A percentile compares a stretch with the other conserved stretches of the same genome.
Conservation (phyloP, 78 protist genomes). For the Dictyostelium purpureum region DNA sequence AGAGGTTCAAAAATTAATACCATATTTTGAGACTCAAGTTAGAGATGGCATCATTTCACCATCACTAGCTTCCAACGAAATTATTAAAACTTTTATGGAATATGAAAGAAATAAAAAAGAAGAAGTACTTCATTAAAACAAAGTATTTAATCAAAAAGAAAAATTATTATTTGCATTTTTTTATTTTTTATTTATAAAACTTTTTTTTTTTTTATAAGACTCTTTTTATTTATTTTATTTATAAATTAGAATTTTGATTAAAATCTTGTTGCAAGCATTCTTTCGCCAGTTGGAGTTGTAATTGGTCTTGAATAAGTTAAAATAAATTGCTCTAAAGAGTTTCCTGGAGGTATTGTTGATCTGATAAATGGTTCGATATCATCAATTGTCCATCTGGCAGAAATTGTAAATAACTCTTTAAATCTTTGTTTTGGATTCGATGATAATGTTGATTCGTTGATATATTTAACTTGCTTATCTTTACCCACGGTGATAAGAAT, state of each 20-base stretch:
- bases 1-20: slow-evolving; percentile 37
- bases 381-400: slow-evolving; percentile 38
- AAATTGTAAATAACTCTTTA: neutral
- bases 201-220: neutral
- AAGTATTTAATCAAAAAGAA: neutral
- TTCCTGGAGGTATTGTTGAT: slow-evolving; percentile 37
- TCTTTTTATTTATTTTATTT: neutral
- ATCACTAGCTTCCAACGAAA: slow-evolving; percentile 36
- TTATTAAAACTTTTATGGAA: slow-evolving; percentile 36
- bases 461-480: slow-evolving; percentile 8
- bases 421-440: slow-evolving; percentile 47
- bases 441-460: slow-evolving; percentile 17
- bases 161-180: neutral
- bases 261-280: slow-evolving; percentile 14
- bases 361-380: slow-evolving; percentile 42
- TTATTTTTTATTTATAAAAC: neutral
- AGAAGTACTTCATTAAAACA: neutral
- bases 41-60: slow-evolving; percentile 73
- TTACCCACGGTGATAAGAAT: neutral
- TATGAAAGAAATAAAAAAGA: neutral
- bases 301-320: slow-evolving; percentile 55
- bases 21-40: slow-evolving; percentile 62
- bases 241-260: neutral
- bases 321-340: slow-evolving; percentile 42
- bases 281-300: slow-evolving; percentile 17